phyloP scores from a whole-genome alignment of 495 filamentous ascomycete genomes.

The Penicillium odoratum region DNA sequence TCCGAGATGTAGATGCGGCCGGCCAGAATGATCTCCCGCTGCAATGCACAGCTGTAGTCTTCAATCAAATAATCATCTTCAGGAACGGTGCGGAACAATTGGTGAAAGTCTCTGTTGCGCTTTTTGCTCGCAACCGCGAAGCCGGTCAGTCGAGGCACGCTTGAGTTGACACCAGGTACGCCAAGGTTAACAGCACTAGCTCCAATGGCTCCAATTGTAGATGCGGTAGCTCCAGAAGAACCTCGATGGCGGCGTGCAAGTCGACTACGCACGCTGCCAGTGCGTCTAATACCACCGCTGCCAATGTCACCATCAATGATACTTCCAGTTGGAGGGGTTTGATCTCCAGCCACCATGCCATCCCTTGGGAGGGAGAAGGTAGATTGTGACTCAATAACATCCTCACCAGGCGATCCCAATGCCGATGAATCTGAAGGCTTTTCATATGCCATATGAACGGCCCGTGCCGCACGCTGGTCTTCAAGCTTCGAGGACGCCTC shows the following conservation, averaged over 20 bases:
- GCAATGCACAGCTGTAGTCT: conserved; percentile 95
- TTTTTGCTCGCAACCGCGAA: conserved; percentile 97
- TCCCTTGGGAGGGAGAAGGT: conserved; percentile 37
- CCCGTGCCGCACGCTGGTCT: conserved; percentile 57
- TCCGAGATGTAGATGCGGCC: conserved; percentile 95
- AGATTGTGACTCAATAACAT: conserved; percentile 34
- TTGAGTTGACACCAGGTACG: conserved; percentile 55
- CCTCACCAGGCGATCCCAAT: conserved; percentile 29
- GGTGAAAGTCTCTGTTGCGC: conserved; percentile 93
- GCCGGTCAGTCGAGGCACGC: conserved; percentile 77
- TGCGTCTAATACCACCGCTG: conserved; percentile 59
- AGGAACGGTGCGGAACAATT: conserved; percentile 90
- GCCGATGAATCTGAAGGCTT: conserved; percentile 37
- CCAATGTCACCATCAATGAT: conserved; percentile 65
- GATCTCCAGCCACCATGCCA: conserved; percentile 46
- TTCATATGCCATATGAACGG: conserved; percentile 63
- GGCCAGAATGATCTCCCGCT: conserved; percentile 93
- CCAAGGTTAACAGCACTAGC: conserved; percentile 64
- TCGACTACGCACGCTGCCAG: conserved; percentile 79
- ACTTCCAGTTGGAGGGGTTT: conserved; percentile 64
- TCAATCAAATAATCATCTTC: conserved; percentile 98
- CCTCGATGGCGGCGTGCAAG: conserved; percentile 74
- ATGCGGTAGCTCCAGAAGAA: conserved; percentile 79
- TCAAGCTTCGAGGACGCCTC: conserved; percentile 57
- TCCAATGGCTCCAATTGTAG: conserved; percentile 69